A percentile compares a stretch with the other conserved stretches of the same genome.
phyloP scores from a whole-genome alignment of 208 protist genomes.

The Trypanosoma scelopori region DNA sequence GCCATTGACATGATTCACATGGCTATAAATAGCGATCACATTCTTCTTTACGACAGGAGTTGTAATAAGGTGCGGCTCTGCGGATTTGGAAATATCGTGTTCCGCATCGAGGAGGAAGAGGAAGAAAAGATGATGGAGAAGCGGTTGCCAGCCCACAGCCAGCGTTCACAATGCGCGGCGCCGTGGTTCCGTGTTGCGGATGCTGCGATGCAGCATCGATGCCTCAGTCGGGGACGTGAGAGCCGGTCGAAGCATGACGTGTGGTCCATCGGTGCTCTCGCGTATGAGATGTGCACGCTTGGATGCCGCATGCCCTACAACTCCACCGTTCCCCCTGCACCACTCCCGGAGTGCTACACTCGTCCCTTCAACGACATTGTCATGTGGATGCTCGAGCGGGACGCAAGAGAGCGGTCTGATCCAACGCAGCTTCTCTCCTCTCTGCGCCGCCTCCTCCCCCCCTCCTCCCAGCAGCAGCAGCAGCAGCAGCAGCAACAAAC shows the following conservation, averaged over 20 bases:
- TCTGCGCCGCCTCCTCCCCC: not conserved
- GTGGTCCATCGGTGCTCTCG: constrained; percentile 8
- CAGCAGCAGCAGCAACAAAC: no score
- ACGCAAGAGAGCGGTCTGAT: not conserved
- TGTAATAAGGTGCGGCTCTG: not conserved
- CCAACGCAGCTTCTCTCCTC: not conserved
- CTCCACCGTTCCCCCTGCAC: not conserved
- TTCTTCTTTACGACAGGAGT: not conserved
- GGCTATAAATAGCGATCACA: not conserved
- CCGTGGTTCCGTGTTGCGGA: no score
- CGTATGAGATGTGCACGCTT: constrained; percentile 15
- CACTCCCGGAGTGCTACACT: not conserved
- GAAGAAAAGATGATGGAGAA: no score
- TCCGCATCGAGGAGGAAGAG: not conserved
- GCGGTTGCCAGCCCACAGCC: not conserved
- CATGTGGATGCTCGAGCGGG: not conserved
- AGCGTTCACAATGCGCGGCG: not conserved
- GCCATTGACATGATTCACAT: not conserved
- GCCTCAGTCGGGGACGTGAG: not conserved
- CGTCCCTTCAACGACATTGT: not conserved
- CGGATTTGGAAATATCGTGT: constrained; percentile 5
- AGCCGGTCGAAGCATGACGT: not conserved
- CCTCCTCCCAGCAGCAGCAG: no score
- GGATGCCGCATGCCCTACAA: not conserved
- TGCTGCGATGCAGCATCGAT: not conserved